Evolutionary conservation across 2,329 filamentous ascomycete species (phyloP).

Genomic region (Beauveria pseudobassiana): DNA sequence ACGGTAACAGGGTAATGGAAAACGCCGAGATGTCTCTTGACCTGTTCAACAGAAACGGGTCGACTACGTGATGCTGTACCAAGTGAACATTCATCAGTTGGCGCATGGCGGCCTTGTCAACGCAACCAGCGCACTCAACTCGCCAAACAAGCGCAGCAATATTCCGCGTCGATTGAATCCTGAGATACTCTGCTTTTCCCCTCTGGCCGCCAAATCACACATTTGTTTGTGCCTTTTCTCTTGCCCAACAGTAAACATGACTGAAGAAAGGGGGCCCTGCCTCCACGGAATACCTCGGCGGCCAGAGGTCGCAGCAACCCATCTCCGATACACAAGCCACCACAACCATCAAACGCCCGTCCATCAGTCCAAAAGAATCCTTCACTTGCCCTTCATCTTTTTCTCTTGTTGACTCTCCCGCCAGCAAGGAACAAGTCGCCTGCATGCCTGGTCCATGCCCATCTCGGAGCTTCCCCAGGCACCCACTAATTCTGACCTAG

Average conservation of each 20-base stretch:
- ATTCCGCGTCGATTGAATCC: background rate
- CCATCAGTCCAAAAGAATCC: background rate
- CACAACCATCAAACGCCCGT: no score
- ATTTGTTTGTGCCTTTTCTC: background rate
- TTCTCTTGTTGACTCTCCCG: background rate
- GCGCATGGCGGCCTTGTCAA: background rate
- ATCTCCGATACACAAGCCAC: no score
- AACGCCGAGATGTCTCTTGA: background rate
- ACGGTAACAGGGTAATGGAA: background rate
- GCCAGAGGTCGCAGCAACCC: background rate
- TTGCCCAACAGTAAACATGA: background rate
- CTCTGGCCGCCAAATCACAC: background rate
- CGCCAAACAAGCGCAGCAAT: background rate
- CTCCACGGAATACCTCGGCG: no score
- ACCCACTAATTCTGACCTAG: background rate
- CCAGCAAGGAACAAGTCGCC: background rate
- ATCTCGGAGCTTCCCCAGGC: slow-evolving; percentile 10
- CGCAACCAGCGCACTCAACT: background rate
- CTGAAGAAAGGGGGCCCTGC: no score
- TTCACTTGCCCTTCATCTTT: background rate
- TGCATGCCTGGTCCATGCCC: slow-evolving; percentile 2
- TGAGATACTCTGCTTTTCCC: background rate
- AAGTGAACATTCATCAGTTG: no score
- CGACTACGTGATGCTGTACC: no score
- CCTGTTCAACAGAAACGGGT: background rate